A percentile compares a stretch with the other conserved stretches of the same genome.
These are phyloP conservation scores for Kodamaea laetipori DNA, from an alignment of 805 yeast genomes.

Conservation along the genomic window DNA sequence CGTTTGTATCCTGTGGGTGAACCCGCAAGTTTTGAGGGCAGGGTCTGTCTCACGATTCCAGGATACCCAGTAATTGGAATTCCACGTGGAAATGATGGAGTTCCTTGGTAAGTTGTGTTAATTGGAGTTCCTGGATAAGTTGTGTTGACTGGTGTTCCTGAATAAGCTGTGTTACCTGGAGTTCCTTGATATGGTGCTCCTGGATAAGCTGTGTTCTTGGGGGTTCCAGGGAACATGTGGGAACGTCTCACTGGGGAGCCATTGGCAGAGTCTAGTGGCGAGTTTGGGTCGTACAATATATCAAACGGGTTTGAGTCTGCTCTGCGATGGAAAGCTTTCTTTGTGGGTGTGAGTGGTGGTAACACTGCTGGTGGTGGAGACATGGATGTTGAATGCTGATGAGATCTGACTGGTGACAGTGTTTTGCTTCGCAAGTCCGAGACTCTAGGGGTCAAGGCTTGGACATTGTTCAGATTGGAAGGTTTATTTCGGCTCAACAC, in stretches of 20 bases:
- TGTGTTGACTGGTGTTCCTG: background rate
- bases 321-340: slow-evolving; percentile 12
- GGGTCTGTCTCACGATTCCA: background rate
- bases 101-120: slow-evolving; percentile 7
- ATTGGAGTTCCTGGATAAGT: slow-evolving; percentile 7
- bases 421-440: too few relatives aligned
- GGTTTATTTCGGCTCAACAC: background rate
- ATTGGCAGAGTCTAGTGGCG: background rate
- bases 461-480: background rate
- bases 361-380: slow-evolving; percentile 6
- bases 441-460: too few relatives aligned
- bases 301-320: slow-evolving; percentile 32
- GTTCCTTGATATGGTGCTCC: slow-evolving; percentile 5
- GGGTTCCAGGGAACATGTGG: slow-evolving; percentile 10
- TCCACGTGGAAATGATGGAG: too few relatives aligned
- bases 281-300: slow-evolving; percentile 20
- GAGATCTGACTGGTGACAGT: background rate
- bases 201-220: slow-evolving; percentile 7
- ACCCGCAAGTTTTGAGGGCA: background rate
- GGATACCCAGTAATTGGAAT: too few relatives aligned
- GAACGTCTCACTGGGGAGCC: slow-evolving; percentile 5
- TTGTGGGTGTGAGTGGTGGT: slow-evolving; percentile 9
- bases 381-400: slow-evolving; percentile 1
- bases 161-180: slow-evolving; percentile 8
- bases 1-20: background rate